A percentile compares a stretch with the other conserved stretches of the same genome.
phyloP scores from a whole-genome alignment of 176 grass and related monocot genomes.

The Rhipidocladum racemiflorum region DNA sequence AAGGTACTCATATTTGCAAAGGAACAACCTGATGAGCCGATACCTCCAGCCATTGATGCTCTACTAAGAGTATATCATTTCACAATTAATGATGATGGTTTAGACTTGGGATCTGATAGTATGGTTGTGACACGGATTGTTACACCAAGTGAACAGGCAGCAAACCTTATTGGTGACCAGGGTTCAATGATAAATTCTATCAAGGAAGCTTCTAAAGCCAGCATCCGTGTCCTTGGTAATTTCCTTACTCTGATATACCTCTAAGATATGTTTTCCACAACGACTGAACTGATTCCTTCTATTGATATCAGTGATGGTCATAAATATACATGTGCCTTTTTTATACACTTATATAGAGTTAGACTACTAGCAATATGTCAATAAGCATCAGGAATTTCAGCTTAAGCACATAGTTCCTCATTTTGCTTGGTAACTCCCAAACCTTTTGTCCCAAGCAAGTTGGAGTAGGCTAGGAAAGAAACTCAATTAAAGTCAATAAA shows the following conservation, averaged over 20 bases:
- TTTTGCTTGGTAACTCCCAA: background rate
- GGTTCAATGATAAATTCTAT: constrained; percentile 43
- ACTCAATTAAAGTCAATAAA: too few relatives aligned
- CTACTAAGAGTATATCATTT: constrained; percentile 46
- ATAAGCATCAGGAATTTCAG: background rate
- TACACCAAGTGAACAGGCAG: constrained; percentile 42
- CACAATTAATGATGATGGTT: constrained; percentile 25
- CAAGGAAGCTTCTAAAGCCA: constrained; percentile 47
- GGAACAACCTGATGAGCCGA: constrained; percentile 41
- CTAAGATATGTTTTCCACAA: constrained; percentile 6
- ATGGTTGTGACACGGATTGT: constrained; percentile 33
- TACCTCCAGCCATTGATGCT: constrained; percentile 48
- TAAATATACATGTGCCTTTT: background rate
- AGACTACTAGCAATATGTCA: background rate
- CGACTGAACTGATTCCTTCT: background rate
- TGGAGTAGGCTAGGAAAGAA: too few relatives aligned
- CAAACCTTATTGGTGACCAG: constrained; percentile 37
- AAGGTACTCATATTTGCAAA: constrained; percentile 58
- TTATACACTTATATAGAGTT: background rate
- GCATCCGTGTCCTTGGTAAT: constrained; percentile 49
- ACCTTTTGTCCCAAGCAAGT: too few relatives aligned
- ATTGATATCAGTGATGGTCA: background rate
- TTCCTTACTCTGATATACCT: constrained; percentile 13
- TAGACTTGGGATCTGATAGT: constrained; percentile 28
- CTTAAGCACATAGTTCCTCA: constrained; percentile 2